Percentiles rank a stretch among this genome's conserved stretches.
Conservation (phyloP, 331 rosid species). For the Dryas integrifolia region DNA sequence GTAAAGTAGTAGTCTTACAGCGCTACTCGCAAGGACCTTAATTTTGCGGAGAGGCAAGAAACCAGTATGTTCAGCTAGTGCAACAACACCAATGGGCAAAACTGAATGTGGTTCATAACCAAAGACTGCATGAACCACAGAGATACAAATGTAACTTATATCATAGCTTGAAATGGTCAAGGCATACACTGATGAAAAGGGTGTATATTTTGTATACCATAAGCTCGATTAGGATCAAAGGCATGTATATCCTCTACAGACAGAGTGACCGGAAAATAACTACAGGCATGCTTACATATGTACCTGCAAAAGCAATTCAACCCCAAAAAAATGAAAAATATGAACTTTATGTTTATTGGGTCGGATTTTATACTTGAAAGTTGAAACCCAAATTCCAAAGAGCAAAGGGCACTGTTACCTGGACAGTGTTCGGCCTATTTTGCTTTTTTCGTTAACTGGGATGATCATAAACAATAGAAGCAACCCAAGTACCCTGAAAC, state of each 20-base stretch:
- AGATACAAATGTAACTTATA: not conserved
- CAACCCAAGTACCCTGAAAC: slow-evolving; percentile 57
- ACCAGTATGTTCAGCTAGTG: slow-evolving; percentile 68
- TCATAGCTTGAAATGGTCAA: not conserved
- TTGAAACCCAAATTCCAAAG: not conserved
- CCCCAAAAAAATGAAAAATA: not conserved
- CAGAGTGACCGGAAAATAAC: slow-evolving; percentile 73
- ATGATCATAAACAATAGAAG: slow-evolving; percentile 47
- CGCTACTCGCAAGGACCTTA: slow-evolving; percentile 87
- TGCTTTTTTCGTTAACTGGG: slow-evolving; percentile 58
- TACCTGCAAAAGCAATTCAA: slow-evolving; percentile 41
- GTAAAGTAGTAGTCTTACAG: slow-evolving; percentile 54
- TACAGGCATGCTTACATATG: slow-evolving; percentile 64
- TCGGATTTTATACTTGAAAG: not conserved
- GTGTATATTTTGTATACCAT: slow-evolving; percentile 46
- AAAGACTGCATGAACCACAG: slow-evolving; percentile 55
- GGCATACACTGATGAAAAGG: not conserved
- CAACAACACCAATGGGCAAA: slow-evolving; percentile 75
- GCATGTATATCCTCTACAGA: slow-evolving; percentile 73
- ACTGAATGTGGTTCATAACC: slow-evolving; percentile 97
- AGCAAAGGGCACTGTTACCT: slow-evolving; percentile 37
- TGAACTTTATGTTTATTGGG: not conserved
- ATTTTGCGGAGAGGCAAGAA: slow-evolving; percentile 78
- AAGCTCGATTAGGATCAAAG: slow-evolving; percentile 70
- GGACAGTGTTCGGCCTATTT: slow-evolving; percentile 52